Base-by-base conservation (phyloP, 805 yeast genomes). In the Hanseniaspora nectarophila region DNA sequence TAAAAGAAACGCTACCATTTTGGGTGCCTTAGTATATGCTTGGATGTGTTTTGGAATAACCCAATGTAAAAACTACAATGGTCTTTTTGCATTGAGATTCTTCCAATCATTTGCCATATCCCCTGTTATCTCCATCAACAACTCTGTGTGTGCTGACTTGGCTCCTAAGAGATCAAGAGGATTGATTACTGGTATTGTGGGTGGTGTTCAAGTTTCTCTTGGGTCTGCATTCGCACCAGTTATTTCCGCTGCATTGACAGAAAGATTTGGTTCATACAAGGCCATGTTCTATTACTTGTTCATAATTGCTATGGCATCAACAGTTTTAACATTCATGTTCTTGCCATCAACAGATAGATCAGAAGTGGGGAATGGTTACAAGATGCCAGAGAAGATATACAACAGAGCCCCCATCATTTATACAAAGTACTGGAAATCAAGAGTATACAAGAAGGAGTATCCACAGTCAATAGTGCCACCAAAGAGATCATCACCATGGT, bases 201-300 rank as follows among this genome's bases (percentile, higher is more conserved):
- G 77, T 16, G 90, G 94, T 0, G 68, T 80, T 40, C 77, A 81
- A 16, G 71, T 83, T 31, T 52, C 51, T 3, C 58, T 83, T 7
- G 95, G 95, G 1, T 82, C 81, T 59, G 87, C 86, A 2, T 71
- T 86, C 56, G 90, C 94, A 10, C 86, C 94, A 0, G 67, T 88
- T n/a, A 67, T 86, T 21, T 85, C 70, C 54, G 74, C 74, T 8
- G 67, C 64, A 0, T 57, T 70, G 21, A 61, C 69, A 2, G 71
- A 76, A 4, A 64, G 69, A 21, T 70, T 72, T 58, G 71, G 77
- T 18, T 23, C 43, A 7, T 87, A 95, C 95, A 71, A 89, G 58
- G 77, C 87, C 0, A 75, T 81, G n/a, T 83, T 84, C 59, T 78
- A 86, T 78, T 84, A 87, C 56, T 65, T 84, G 48, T 78, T 84